Evolutionary conservation across 2,329 filamentous ascomycete species (phyloP), one percentile per base, ranked within the genome.

Genomic region (Talaromyces marneffei): DNA sequence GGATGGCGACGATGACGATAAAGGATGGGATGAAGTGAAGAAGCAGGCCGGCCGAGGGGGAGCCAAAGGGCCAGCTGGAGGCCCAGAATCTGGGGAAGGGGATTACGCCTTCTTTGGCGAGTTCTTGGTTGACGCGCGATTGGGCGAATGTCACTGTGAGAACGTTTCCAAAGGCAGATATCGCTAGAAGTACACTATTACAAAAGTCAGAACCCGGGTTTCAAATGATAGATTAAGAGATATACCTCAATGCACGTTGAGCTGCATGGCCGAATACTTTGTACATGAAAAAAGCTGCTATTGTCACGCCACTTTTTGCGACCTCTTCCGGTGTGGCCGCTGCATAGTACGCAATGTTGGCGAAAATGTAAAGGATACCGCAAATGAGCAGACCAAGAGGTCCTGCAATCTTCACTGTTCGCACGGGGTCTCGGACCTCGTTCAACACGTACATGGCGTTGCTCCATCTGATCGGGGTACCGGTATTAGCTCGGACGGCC

Each of bases 51-150:
- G 82, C 73, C 18, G 82, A 77, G 0, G 86, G 86, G 0, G 86
- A 79, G 55, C 84, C 83, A 57, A 83, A 85, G 0, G 86, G 86
- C 70, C 81, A 83, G 66, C 83, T 85, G 0, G 83, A 86, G 0
- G 85, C 85, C 84, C 84, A 88, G 69, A 89, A 85, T 0, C 77
- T 75, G 65, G 82, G 83, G 48, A 79, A 87, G 0, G 86, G 86
- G 8, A 89, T 67, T 5, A 89, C 74, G 0, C 85, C 85, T 66
- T 89, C 86, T 64, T 86, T 87, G 1, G 83, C 87, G 44, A 89
- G 77, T 70, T 89, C 86, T 62, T 73, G 70, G 35, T 67, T 66
- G 39, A 68, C 65, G 14, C 62, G 61, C n/a, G 61, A 57, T 35
- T 65, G 63, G 18, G 63, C 61, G 37, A 65, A 65, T n/a, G 63